phyloP scores from a whole-genome alignment of 495 filamentous ascomycete genomes.

The Chaetomium cochliodes region DNA sequence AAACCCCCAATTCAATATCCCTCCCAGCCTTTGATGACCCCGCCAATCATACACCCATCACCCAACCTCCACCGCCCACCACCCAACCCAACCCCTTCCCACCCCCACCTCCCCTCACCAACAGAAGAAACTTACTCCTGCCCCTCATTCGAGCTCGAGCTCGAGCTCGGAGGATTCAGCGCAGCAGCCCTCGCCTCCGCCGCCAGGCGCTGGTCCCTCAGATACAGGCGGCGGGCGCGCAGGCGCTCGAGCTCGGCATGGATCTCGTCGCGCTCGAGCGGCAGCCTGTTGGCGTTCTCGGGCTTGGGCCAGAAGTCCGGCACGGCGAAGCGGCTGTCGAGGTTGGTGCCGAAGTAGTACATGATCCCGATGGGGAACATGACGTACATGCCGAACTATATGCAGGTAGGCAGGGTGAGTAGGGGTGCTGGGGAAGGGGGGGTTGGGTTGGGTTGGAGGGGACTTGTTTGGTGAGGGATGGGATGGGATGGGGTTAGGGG shows the following conservation, averaged over 20 bases:
- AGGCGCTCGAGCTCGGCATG: constrained; percentile 71
- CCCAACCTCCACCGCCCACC: too few relatives aligned
- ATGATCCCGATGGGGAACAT: constrained; percentile 98
- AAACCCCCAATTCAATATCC: neutral
- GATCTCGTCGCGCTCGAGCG: constrained; percentile 86
- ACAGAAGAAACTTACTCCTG: constrained; percentile 30
- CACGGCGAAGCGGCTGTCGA: constrained; percentile 84
- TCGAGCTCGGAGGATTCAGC: constrained; percentile 29
- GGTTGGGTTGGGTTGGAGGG: neutral
- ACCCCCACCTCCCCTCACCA: neutral
- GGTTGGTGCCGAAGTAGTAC: constrained; percentile 99
- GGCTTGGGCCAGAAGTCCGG: constrained; percentile 91
- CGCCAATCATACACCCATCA: neutral
- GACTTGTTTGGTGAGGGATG: neutral
- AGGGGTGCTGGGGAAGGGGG: neutral
- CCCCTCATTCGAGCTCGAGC: constrained; percentile 35
- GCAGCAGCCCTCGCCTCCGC: constrained; percentile 40
- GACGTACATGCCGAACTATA: constrained; percentile 94
- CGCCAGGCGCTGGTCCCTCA: constrained; percentile 59
- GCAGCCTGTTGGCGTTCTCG: constrained; percentile 83
- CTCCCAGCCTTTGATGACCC: neutral
- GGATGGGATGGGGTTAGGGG: neutral
- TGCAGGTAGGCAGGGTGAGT: neutral
- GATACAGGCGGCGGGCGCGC: constrained; percentile 57
- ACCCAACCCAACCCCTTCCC: too few relatives aligned